These are phyloP conservation scores for Barnettozyma sucrosica DNA, from an alignment of 805 yeast genomes.

Conservation along the genomic window DNA sequence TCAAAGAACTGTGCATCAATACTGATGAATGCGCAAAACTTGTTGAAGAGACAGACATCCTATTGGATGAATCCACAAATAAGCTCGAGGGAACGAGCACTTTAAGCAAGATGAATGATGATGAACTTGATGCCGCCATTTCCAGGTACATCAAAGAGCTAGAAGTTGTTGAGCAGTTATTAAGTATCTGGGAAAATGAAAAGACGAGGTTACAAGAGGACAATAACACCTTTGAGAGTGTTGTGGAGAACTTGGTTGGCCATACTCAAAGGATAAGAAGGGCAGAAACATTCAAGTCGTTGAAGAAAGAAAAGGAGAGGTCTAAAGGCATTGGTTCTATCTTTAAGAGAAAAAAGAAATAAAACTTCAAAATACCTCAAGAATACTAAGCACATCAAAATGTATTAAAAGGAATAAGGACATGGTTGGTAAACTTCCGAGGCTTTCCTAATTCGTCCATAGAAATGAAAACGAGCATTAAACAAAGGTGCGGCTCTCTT, in stretches of 20 bases:
- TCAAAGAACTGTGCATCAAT: constrained; percentile 28
- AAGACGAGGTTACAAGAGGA: constrained; percentile 49
- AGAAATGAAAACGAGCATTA: background rate
- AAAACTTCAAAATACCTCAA: background rate
- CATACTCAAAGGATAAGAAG: constrained; percentile 78
- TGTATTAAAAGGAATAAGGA: background rate
- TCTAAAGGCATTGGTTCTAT: constrained; percentile 13
- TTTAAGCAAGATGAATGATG: constrained; percentile 25
- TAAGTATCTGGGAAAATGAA: constrained; percentile 48
- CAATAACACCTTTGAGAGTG: constrained; percentile 73
- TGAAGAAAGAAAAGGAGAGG: constrained; percentile 28
- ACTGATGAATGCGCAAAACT: constrained; percentile 28
- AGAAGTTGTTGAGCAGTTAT: constrained; percentile 31
- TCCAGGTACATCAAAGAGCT: constrained; percentile 30
- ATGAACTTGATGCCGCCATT: constrained; percentile 35
- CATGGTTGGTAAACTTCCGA: no score
- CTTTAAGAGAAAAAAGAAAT: constrained; percentile 9
- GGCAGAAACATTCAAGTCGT: constrained; percentile 33
- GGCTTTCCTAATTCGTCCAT: background rate
- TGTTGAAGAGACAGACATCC: constrained; percentile 19
- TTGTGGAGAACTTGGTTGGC: constrained; percentile 85
- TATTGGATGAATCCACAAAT: constrained; percentile 16
- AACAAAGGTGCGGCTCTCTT: background rate
- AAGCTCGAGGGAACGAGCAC: constrained; percentile 14
- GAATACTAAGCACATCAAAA: background rate